A percentile compares a stretch with the other conserved stretches of the same genome.
These are phyloP conservation scores for Skeletonema grethae DNA, from an alignment of 108 stramenopile genomes.

Conservation along the genomic window DNA sequence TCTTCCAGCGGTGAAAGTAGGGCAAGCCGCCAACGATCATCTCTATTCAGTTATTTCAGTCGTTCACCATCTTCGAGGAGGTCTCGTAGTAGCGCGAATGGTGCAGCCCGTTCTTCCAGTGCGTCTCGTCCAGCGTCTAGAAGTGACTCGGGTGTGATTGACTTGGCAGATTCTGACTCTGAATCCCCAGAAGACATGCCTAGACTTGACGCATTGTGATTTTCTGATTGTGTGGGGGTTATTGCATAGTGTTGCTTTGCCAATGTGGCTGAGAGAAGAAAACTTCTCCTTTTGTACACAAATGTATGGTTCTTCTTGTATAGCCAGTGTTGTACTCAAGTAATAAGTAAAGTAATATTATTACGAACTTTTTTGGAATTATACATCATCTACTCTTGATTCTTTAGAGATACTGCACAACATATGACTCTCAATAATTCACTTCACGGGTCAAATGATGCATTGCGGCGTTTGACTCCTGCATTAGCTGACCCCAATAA, in stretches of 20 bases:
- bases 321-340: no score
- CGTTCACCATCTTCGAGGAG: not conserved
- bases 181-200: no score
- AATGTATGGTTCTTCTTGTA: no score
- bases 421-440: not conserved
- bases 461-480: not conserved
- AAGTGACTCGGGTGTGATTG: no score
- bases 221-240: no score
- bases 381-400: not conserved
- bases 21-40: not conserved
- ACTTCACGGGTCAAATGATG: slow-evolving; percentile 3
- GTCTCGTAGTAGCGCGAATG: not conserved
- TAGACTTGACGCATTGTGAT: no score
- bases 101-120: not conserved
- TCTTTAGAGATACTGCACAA: not conserved
- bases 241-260: no score
- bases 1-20: not conserved
- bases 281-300: no score
- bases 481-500: not conserved
- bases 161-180: no score
- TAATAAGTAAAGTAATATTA: no score
- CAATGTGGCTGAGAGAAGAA: no score
- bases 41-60: not conserved
- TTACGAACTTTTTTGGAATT: no score
- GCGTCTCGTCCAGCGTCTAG: not conserved